These are phyloP conservation scores for Fusarium bactridioides DNA, from an alignment of 2,329 filamentous ascomycete species.

Conservation along the genomic window DNA sequence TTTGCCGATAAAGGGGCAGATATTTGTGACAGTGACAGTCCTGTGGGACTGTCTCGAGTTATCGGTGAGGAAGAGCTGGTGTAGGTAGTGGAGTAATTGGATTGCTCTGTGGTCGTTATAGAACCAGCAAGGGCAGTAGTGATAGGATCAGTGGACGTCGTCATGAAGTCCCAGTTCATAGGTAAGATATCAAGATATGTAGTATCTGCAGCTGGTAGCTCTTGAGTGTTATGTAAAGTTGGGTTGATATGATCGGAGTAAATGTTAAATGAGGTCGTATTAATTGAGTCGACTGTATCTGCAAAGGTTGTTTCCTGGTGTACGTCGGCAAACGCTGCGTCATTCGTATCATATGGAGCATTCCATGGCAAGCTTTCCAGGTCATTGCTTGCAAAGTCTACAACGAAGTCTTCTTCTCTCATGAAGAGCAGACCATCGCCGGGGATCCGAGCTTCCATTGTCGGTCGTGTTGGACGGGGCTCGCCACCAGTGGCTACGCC, in stretches of 20 bases:
- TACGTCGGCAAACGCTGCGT: slow-evolving; percentile 19
- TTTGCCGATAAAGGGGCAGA: background rate
- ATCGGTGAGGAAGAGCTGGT: background rate
- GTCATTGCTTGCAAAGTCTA: background rate
- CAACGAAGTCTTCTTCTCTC: background rate
- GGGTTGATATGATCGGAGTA: background rate
- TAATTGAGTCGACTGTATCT: background rate
- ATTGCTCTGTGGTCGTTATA: background rate
- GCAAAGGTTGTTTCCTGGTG: background rate
- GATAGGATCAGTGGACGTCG: background rate
- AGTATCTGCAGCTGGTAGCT: background rate
- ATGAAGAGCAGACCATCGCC: background rate
- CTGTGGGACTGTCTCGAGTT: background rate
- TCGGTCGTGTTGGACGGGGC: background rate
- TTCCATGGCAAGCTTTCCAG: background rate
- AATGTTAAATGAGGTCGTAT: background rate
- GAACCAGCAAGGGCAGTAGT: background rate
- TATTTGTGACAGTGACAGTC: background rate
- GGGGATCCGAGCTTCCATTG: background rate
- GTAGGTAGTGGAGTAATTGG: background rate
- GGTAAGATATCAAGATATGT: background rate
- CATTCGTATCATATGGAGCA: background rate
- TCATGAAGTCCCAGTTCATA: background rate
- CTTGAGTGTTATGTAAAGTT: background rate
- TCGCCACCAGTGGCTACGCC: background rate